Percentiles rank a stretch among this genome's conserved stretches.
Conservation (phyloP, 805 yeast species). For the Jamesozyma spencerorum region DNA sequence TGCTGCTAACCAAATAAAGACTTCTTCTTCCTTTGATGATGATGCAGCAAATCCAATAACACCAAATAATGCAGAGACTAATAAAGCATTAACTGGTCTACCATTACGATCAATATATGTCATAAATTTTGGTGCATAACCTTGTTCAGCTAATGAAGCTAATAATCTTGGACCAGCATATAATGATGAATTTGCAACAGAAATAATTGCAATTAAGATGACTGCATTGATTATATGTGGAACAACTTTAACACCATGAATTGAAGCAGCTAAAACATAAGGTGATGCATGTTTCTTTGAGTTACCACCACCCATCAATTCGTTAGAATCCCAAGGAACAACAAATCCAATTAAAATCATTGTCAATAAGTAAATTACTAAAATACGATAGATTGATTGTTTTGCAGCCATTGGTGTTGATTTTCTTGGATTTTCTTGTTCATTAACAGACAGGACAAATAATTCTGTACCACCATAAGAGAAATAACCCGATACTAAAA, state of each 20-base stretch:
- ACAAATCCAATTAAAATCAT: conserved; percentile 46
- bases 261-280: conserved; percentile 59
- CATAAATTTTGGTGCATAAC: conserved; percentile 49
- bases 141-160: conserved; percentile 60
- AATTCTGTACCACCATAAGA: conserved; percentile 62
- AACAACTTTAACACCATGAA: conserved; percentile 52
- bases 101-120: conserved; percentile 49
- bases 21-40: conserved; percentile 39
- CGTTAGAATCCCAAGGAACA: conserved; percentile 48
- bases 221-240: conserved; percentile 71
- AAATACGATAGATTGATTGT: conserved; percentile 56
- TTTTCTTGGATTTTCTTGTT: conserved; percentile 49
- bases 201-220: conserved; percentile 59
- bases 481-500: conserved; percentile 53
- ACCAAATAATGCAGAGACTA: conserved; percentile 43
- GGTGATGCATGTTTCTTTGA: conserved; percentile 59
- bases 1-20: conserved; percentile 53
- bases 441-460: conserved; percentile 58
- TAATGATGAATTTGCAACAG: conserved; percentile 70
- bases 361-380: conserved; percentile 47
- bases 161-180: conserved; percentile 67
- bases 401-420: conserved; percentile 56
- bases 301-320: conserved; percentile 41
- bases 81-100: conserved; percentile 49
- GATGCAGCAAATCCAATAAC: conserved; percentile 54